Evolutionary conservation across 2,329 filamentous ascomycete species (phyloP), one percentile per base, ranked within the genome.

Genomic region (Colletotrichum costaricense): DNA sequence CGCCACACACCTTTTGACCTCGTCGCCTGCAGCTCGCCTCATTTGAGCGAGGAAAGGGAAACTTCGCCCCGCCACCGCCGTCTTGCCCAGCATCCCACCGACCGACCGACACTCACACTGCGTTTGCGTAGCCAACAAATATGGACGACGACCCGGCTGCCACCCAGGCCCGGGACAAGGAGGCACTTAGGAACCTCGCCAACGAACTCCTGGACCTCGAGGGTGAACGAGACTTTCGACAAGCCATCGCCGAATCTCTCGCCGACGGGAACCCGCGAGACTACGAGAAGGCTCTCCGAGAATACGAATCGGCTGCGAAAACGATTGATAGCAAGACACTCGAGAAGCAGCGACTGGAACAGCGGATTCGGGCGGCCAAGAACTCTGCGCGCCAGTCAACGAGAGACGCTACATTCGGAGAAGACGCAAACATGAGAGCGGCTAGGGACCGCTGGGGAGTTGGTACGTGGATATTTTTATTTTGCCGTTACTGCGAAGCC

Each of bases 1-100:
- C 70, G 67, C 70, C 70, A 65, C 70, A 14, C 38, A 63, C 58
- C 58, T 33, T 59, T 30, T 54, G 33, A 62, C 11, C 46, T 49
- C 12, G n/a, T 46, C 59, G 16, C 55, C 70, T 73, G 70, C 70
- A 73, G 70, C 55, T 70, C 70, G 70, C 70, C 70, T 73, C 67
- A 62, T 73, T 66, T 62, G 59, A 38, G 54, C 30, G 35, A 38
- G 26, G 60, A 58, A 49, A 24, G 9, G 33, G 26, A 16, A 5
- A 46, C 35, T 30, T 24, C 22, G 22, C 54, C 63, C 19, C 30
- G 30, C 52, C 52, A 56, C 63, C 62, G 16, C 28, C 19, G n/a
- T 30, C 9, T 49, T 12, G 33, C 54, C 33, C 33, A 60, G 38
- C 54, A 35, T 60, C 33, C 54, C 16, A 30, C 55, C 22, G 14